These are phyloP conservation scores for Hypoxylon sp. DNA, from an alignment of 2,329 filamentous ascomycete genomes.

Conservation along the genomic window DNA sequence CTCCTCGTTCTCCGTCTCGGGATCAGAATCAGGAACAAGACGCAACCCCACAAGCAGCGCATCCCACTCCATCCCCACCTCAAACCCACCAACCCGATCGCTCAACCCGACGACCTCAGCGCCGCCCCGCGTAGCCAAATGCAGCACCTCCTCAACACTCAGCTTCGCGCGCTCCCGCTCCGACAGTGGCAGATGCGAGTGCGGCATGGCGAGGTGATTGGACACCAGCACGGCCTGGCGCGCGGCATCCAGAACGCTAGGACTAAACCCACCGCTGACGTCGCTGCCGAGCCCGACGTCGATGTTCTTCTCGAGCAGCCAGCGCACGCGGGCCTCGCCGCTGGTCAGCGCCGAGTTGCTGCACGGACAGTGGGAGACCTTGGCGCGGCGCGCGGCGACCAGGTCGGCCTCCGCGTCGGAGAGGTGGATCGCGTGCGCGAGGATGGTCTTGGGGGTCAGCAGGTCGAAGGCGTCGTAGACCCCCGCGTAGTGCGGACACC, in stretches of 20 bases:
- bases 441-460: slow-evolving; percentile 75
- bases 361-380: slow-evolving; percentile 86
- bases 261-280: slow-evolving; percentile 85
- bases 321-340: slow-evolving; percentile 78
- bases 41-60: slow-evolving; percentile 80
- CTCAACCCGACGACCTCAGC: slow-evolving; percentile 81
- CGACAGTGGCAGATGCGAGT: background rate
- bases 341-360: slow-evolving; percentile 85
- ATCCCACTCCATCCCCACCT: slow-evolving; percentile 89
- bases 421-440: slow-evolving; percentile 87
- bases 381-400: slow-evolving; percentile 67
- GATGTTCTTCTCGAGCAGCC: slow-evolving; percentile 77
- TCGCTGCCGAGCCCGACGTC: slow-evolving; percentile 90
- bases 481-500: slow-evolving; percentile 69
- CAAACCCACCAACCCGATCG: slow-evolving; percentile 79
- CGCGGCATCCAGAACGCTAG: slow-evolving; percentile 83
- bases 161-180: slow-evolving; percentile 67
- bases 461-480: slow-evolving; percentile 81
- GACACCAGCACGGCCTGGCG: slow-evolving; percentile 82
- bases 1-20: slow-evolving; percentile 50
- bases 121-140: slow-evolving; percentile 87
- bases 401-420: slow-evolving; percentile 70
- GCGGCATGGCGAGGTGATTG: slow-evolving; percentile 70
- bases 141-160: slow-evolving; percentile 85
- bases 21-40: slow-evolving; percentile 55